phyloP scores from a whole-genome alignment of 805 yeast genomes.

The Saccharomycopsis synnaedendra region DNA sequence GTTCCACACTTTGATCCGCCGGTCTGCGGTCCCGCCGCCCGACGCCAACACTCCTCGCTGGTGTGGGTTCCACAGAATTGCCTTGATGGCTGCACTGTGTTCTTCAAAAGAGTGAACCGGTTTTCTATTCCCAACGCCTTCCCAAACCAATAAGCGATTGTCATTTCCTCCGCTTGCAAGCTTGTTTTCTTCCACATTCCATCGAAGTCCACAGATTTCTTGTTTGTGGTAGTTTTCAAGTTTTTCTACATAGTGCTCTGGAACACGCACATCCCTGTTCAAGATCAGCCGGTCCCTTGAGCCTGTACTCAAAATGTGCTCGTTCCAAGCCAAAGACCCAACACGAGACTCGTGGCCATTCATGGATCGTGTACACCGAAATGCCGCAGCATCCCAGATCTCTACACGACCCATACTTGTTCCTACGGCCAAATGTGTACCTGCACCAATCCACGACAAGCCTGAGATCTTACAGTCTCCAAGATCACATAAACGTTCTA shows the following conservation, averaged over 20 bases:
- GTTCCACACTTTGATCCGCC: conserved; percentile 86
- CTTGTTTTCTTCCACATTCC: conserved; percentile 88
- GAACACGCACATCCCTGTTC: conserved; percentile 84
- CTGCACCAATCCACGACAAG: conserved; percentile 87
- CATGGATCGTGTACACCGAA: conserved; percentile 80
- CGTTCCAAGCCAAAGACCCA: conserved; percentile 88
- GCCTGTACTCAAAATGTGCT: conserved; percentile 79
- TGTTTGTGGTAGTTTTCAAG: conserved; percentile 65
- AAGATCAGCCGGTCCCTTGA: conserved; percentile 74
- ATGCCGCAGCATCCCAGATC: conserved; percentile 84
- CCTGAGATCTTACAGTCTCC: conserved; percentile 55
- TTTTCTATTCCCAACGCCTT: conserved; percentile 47
- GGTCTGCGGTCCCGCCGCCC: conserved; percentile 96
- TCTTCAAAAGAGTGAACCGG: conserved; percentile 71
- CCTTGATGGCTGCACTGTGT: conserved; percentile 93
- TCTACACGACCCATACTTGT: conserved; percentile 80
- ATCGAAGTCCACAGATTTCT: conserved; percentile 91
- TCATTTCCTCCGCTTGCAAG: conserved; percentile 96
- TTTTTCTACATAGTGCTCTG: conserved; percentile 66
- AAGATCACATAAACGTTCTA: conserved; percentile 68
- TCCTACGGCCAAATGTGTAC: conserved; percentile 91
- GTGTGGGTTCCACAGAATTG: conserved; percentile 96
- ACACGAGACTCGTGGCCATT: conserved; percentile 83
- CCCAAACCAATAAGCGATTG: conserved; percentile 80
- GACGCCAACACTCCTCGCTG: conserved; percentile 87